Conservation (phyloP, 2,329 filamentous ascomycete species). For the Verticillium dahliae region DNA sequence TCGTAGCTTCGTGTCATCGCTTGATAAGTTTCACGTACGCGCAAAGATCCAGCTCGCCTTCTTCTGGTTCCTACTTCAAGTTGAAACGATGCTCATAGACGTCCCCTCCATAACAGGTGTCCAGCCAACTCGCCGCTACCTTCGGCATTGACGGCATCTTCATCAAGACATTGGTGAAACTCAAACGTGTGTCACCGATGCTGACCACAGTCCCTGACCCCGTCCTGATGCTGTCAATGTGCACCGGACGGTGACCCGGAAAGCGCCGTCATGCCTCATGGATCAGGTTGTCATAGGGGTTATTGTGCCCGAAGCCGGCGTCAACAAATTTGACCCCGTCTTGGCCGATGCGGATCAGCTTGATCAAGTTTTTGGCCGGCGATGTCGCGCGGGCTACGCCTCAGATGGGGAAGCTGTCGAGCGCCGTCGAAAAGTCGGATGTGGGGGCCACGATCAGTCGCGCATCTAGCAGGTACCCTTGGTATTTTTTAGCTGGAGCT, state of each 20-base stretch:
- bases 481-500: no score
- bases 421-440: slow-evolving; percentile 14
- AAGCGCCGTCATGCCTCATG: slow-evolving; percentile 18
- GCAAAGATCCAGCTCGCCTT: slow-evolving; percentile 12
- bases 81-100: slow-evolving; percentile 36
- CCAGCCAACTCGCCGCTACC: slow-evolving; percentile 16
- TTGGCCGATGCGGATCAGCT: neutral
- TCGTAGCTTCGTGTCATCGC: slow-evolving; percentile 2
- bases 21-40: neutral
- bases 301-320: neutral
- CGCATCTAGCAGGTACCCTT: slow-evolving; percentile 6
- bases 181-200: slow-evolving; percentile 9
- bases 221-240: slow-evolving; percentile 19
- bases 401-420: slow-evolving; percentile 5
- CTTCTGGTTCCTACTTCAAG: slow-evolving; percentile 23
- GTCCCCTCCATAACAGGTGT: slow-evolving; percentile 24
- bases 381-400: slow-evolving; percentile 12
- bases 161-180: slow-evolving; percentile 13
- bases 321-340: neutral
- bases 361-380: slow-evolving; percentile 11
- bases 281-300: slow-evolving; percentile 16
- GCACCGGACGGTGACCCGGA: neutral
- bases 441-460: slow-evolving; percentile 18
- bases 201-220: slow-evolving; percentile 14
- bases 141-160: slow-evolving; percentile 13